Conservation (phyloP, 495 filamentous ascomycete species). For the Neurospora sp. region DNA sequence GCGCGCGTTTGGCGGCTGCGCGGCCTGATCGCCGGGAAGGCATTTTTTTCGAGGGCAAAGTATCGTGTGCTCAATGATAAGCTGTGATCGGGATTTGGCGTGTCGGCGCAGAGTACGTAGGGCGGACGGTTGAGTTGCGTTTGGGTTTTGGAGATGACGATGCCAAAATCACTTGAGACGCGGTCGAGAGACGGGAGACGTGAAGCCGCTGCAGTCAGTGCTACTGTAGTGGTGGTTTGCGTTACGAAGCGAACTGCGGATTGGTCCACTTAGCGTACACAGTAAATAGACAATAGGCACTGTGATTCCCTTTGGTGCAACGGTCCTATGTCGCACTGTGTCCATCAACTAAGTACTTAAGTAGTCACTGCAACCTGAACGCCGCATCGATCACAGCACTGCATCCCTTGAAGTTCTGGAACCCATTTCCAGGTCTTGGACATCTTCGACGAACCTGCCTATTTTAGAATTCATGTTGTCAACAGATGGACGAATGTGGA, state of each 20-base stretch:
- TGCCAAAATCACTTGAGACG: not conserved
- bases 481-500: not conserved
- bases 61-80: not conserved
- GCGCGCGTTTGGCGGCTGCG: constrained; percentile 24
- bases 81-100: not conserved
- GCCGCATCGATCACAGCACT: not conserved
- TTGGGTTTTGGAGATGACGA: not conserved
- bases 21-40: constrained; percentile 21
- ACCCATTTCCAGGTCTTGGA: not conserved
- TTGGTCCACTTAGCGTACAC: not conserved
- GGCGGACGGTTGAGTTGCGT: not conserved
- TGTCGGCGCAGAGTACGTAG: not conserved
- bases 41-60: constrained; percentile 9
- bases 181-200: not conserved
- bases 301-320: not conserved
- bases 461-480: not conserved
- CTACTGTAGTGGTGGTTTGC: not conserved
- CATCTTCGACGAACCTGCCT: not conserved
- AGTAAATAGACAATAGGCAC: not conserved
- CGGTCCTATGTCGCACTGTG: not conserved
- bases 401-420: not conserved
- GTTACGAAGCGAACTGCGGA: not conserved
- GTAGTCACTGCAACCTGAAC: not conserved
- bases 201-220: not conserved
- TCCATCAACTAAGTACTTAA: not conserved